Base-by-base conservation (phyloP, 2,329 filamentous ascomycete species). In the Xylariaceae sp. region DNA sequence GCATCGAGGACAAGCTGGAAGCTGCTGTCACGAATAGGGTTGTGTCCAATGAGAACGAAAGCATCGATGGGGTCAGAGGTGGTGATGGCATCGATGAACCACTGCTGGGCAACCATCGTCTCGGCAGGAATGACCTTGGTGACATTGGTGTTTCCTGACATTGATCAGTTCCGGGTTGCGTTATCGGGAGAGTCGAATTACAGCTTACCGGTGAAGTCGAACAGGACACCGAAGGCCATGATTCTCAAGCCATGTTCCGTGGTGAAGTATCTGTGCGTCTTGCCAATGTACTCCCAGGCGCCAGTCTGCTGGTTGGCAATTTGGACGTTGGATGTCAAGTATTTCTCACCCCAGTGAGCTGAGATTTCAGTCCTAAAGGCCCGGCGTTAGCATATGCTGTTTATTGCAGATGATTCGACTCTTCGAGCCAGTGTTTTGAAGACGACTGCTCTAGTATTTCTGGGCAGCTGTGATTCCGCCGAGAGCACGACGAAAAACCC, bases 21-120 rank as follows among this genome's bases (percentile, higher is more conserved):
- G 1, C 76, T 80, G 66, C 76, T 80, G 17, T 72, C 75, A 2
- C 80, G 76, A 5, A 81, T 78, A 13, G 83, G 82, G 65, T 86
- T 88, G 71, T 89, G 86, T 0, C 86, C 86, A 45, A 85, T 76
- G 9, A 89, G 72, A 17, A 88, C 64, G 65, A 87, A 88, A 9
- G 87, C 67, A 68, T 89, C 86, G 48, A 88, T 79, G 2, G 83
- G 80, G 48, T 85, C 72, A 8, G 68, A 57, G 3, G 73, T 73
- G 61, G 81, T 78, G 57, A 88, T 73, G 11, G 83, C 82, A 50
- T 84, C 75, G 7, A 75, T 69, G 71, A 88, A 88, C 85, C 85
- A 88, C 2, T 73, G 65, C 70, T 87, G 75, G 56, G 81, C 74
- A n/a, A 78, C 70, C 75, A 79, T 75, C 30, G 73, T 71, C 2